Base-by-base conservation (phyloP, 2,329 filamentous ascomycete species). In the Dendrostoma leiphaemia region DNA sequence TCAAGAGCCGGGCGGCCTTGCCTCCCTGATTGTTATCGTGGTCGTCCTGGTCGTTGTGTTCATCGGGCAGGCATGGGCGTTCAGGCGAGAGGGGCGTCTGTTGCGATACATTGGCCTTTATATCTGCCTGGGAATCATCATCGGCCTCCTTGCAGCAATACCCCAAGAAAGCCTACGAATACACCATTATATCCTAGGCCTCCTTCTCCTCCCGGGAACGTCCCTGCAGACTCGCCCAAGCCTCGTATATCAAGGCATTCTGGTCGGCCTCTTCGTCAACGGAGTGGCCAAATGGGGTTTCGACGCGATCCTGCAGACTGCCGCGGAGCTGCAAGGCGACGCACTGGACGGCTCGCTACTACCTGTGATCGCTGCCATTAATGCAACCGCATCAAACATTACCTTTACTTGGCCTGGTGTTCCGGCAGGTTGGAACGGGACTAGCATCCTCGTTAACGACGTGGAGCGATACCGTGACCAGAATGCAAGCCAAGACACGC, bases 241-340 rank as follows among this genome's bases (percentile, higher is more conserved):
- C 7, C 71, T 91, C 6, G 66, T 89, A 6, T 90, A 87, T 61
- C 88, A 91, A 65, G 89, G 89, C 3, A 69, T 91, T 15, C 74
- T 91, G 0, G 71, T 91, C 7, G 89, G 89, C 1, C 74, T 91
- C 0, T 91, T 91, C 65, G 81, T 91, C 68, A 90, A 91, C 62
- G 88, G 88, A n/a, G 78, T 88, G 48, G 88, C 87, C 3, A 75
- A 87, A 15, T 91, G 88, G 88, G 88, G 88, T 1, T 91, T 90
- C 64, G 87, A 84, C 53, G 79, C 80, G 6, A 83, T 91, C 43
- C 76, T 91, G 6, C 82, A 91, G 65, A 90, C 88, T 0, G 82
- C 84, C 0, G 77, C 70, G 2, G 79, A 80, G 15, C 67, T 91
- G n/a, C 74, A 78, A 29, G 77, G 72, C 5, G 74, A 77, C 56